These are phyloP conservation scores for Phytophthora megakarya DNA, from an alignment of 352 stramenopile species.

Conservation along the genomic window DNA sequence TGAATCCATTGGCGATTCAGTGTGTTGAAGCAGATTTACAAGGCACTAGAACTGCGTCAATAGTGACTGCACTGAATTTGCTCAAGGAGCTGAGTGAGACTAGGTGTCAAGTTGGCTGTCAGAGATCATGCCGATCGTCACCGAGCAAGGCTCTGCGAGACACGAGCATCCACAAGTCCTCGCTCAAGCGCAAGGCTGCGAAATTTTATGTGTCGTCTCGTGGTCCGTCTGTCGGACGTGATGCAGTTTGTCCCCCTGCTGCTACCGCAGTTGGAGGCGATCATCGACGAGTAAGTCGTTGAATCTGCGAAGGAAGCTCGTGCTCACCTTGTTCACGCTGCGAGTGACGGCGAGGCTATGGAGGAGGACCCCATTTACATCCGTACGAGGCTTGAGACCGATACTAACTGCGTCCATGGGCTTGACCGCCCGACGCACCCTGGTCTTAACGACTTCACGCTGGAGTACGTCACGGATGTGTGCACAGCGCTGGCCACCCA, in stretches of 20 bases:
- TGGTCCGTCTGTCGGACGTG: conserved; percentile 87
- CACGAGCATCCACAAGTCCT: conserved; percentile 91
- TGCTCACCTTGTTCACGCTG: conserved; percentile 59
- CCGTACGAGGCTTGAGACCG: conserved; percentile 51
- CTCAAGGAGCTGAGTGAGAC: conserved; percentile 74
- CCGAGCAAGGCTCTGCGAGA: conserved; percentile 90
- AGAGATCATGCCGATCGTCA: conserved; percentile 91
- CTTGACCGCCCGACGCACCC: conserved; percentile 55
- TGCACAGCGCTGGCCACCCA: conserved; percentile 65
- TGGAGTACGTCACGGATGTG: conserved; percentile 67
- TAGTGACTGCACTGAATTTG: conserved; percentile 88
- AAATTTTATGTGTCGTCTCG: conserved; percentile 92
- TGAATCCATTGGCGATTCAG: conserved; percentile 66
- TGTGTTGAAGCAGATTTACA: conserved; percentile 66
- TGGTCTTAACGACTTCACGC: conserved; percentile 53
- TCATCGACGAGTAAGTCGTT: conserved; percentile 93
- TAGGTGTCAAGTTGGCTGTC: conserved; percentile 84
- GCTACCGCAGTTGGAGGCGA: conserved; percentile 91
- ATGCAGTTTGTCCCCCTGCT: conserved; percentile 92
- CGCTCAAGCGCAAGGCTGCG: conserved; percentile 90
- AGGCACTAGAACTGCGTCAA: conserved; percentile 55
- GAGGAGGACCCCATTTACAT: conserved; percentile 66
- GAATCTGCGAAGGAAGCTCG: conserved; percentile 64
- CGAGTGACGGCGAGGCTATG: conserved; percentile 52
- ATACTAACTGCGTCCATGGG: conserved; percentile 47